Evolutionary conservation across 1,284 basidiomycete genomes (phyloP).

Genomic region (Irpex rosettiformis): DNA sequence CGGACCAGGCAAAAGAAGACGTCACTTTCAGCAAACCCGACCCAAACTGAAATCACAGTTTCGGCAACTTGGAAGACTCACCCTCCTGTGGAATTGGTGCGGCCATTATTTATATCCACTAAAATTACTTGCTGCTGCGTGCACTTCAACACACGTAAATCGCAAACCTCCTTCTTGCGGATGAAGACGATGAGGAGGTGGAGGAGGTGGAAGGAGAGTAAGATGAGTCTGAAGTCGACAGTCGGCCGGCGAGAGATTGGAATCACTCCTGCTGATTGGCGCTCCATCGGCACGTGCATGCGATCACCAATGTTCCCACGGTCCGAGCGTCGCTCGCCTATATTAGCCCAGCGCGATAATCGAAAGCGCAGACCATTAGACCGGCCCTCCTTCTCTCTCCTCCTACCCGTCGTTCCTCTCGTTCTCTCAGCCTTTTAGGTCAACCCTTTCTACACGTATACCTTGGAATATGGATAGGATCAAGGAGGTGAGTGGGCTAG

Average conservation of each 20-base stretch:
- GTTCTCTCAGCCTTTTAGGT: conserved; percentile 15
- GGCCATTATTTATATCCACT: conserved; percentile 38
- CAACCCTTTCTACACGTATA: conserved; percentile 13
- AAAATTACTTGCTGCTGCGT: too few species aligned
- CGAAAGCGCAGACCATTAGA: conserved; percentile 11
- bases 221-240: not conserved
- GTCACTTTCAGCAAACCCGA: conserved; percentile 18
- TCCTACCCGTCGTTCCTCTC: conserved; percentile 15
- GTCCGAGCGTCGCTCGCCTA: conserved; percentile 24
- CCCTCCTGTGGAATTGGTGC: conserved; percentile 74
- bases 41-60: not conserved
- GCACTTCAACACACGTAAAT: too few species aligned
- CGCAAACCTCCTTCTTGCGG: too few species aligned
- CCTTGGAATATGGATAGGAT: conserved; percentile 65
- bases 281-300: conserved; percentile 16
- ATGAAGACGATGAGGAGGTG: not conserved
- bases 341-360: conserved; percentile 22
- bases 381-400: conserved; percentile 5
- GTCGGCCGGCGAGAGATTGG: conserved; percentile 5
- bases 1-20: conserved; percentile 17
- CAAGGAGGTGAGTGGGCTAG: conserved; percentile 59
- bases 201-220: not conserved
- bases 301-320: conserved; percentile 28
- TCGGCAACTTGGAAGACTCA: conserved; percentile 29
- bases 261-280: not conserved